Evolutionary conservation across 345 rosid species (phyloP), one percentile per base, ranked within the genome.

Genomic region (Carallia pectinifolia): DNA sequence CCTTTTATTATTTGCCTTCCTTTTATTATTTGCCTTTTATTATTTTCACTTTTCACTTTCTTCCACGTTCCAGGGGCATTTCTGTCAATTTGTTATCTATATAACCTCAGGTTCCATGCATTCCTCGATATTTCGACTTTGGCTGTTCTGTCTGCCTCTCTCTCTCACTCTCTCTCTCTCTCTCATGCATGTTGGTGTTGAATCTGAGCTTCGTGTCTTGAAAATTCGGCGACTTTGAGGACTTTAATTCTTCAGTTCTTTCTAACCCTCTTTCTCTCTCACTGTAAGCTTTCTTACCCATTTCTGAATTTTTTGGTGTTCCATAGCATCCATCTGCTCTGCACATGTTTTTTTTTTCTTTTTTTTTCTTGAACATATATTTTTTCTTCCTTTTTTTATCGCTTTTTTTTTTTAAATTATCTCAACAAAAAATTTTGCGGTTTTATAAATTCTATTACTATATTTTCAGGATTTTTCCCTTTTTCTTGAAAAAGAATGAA

Each of bases 21-120:
- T 67, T 2, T 37, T 1, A 6, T 29, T 17, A 7, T 2, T 31
- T 34, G 2, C 7, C 52, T 16, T 3, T 3, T n/a, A 6, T 2
- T n/a, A 23, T 17, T 2, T 50, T 44, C 31, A 31, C 36, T 60
- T 58, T 10, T 18, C 44, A 17, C 18, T 62, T 37, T 27, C 23
- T 30, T 34, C 70, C 62, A 18, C 58, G 17, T 33, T 7, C 38
- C 62, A 50, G 74, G 89, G 86, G 17, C 66, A 80, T 53, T 80
- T 71, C 60, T 36, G 88, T 82, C 85, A 82, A 80, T 77, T 69
- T 50, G 0, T 37, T 58, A 56, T 84, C 67, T 78, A 78, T 82
- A 83, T 73, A 81, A 76, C 58, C 76, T 68, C 33, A 10, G 53
- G 9, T 13, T 67, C 53, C 34, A 55, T 60, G 68, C 74, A 53